Base-by-base conservation (phyloP, 140 eudicot genomes). In the Cichorium intybus region DNA sequence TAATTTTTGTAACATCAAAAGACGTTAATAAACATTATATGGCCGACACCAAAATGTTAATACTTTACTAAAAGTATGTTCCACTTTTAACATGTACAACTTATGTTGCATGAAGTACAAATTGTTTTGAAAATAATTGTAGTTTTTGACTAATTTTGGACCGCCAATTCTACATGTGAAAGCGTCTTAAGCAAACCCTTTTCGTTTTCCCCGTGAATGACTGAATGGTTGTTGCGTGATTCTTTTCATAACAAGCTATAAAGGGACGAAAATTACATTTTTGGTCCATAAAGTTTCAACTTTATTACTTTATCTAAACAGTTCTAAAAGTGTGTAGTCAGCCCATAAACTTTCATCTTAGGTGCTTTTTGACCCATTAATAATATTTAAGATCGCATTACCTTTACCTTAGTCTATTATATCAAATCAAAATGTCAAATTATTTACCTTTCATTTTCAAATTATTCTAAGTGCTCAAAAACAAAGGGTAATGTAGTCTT, bases 221-320 rank as follows among this genome's bases (percentile, higher is more conserved):
- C 58, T 74, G 48, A 66, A 74, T 66, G 74, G 39, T 66, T 69
- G 49, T 67, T 75, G 74, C 75, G 74, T 58, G 75, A 75, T 75
- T 51, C 64, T 35, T 74, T 74, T 47, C 49, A 16, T 48, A 39
- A 57, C 24, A 35, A 50, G 62, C 21, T 46, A 34, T 39, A 7
- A 54, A 45, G 64, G 15, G 20, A 11, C 2, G 8, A 14, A 58
- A 35, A 1, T 57, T 37, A 58, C 66, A 66, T 18, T 4, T 57
- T 41, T 57, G 37, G 24, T 59, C 63, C 69, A 58, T 35, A 47
- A 14, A n/a, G 60, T 31, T 46, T 70, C 18, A 37, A 56, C 37
- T 55, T 55, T 23, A 23, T 24, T 24, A 41, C 56, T 26, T 43
- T 24, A 26, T n/a, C 68, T 46, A 24, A n/a, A 16, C 47, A 3